These are phyloP conservation scores for Coniochaeta sp. DNA, from an alignment of 2,329 filamentous ascomycete species.

Conservation along the genomic window DNA sequence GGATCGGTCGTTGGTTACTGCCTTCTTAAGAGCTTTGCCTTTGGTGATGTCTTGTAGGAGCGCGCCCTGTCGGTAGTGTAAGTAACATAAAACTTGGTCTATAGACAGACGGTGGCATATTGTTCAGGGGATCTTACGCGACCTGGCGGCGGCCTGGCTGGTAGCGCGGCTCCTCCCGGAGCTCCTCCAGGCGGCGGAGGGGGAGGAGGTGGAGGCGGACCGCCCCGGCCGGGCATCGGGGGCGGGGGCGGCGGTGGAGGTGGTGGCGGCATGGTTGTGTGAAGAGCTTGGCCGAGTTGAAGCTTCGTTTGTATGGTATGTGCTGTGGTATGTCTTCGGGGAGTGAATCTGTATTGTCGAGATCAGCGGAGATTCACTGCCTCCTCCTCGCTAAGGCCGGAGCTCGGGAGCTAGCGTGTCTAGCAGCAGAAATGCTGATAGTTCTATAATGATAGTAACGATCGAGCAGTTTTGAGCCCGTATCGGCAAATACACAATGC, in stretches of 20 bases:
- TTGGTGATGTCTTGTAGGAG: conserved; percentile 83
- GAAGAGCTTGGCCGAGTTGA: too few relatives aligned
- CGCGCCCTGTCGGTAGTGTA: conserved; percentile 56
- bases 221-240: conserved; percentile 42
- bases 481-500: neutral
- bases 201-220: conserved; percentile 56
- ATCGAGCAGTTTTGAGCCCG: neutral
- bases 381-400: neutral
- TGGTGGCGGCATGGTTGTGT: conserved; percentile 37
- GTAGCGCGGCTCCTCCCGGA: conserved; percentile 33
- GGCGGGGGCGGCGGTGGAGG: conserved; percentile 68
- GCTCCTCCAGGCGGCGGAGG: conserved; percentile 47
- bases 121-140: neutral
- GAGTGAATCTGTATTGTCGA: neutral
- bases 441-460: neutral
- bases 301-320: too few relatives aligned
- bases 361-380: neutral
- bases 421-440: neutral
- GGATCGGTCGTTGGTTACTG: conserved; percentile 87
- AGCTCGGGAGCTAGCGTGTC: neutral
- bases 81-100: conserved; percentile 7
- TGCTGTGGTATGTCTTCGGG: neutral
- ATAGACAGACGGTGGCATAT: neutral
- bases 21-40: conserved; percentile 72
- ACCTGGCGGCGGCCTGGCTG: conserved; percentile 45